phyloP scores from a whole-genome alignment of 345 rosid species.

The Ailanthus altissimus region DNA sequence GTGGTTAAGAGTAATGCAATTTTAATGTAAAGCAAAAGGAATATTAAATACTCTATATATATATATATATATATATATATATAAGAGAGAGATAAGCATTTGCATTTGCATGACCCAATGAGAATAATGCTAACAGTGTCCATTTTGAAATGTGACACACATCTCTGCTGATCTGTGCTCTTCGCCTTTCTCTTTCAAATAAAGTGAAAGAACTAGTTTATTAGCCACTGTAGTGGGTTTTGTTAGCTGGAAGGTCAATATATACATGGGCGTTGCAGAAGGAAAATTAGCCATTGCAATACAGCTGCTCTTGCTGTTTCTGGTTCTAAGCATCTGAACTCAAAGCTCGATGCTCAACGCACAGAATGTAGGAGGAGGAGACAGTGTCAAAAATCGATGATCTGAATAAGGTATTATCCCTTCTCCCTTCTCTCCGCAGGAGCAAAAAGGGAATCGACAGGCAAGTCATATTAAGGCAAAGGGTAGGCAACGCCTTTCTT shows the following conservation, averaged over 20 bases:
- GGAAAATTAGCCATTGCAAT: neutral
- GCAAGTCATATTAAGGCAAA: slow-evolving; percentile 31
- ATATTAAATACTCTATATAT: slow-evolving; percentile 14
- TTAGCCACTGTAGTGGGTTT: neutral
- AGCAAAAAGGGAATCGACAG: neutral
- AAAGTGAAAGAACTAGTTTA: slow-evolving; percentile 2
- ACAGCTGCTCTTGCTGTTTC: neutral
- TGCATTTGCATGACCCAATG: neutral
- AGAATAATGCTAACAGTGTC: slow-evolving; percentile 21
- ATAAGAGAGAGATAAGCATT: neutral
- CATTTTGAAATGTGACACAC: slow-evolving; percentile 4
- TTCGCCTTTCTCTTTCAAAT: neutral
- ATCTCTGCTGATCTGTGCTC: slow-evolving; percentile 20
- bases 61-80: no score
- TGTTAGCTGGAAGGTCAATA: slow-evolving; percentile 14
- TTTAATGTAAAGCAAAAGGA: slow-evolving; percentile 16
- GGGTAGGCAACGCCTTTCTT: slow-evolving; percentile 35
- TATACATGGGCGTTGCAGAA: neutral
- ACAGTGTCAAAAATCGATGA: neutral
- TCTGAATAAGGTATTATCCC: neutral
- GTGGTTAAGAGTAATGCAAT: neutral
- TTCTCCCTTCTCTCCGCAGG: neutral
- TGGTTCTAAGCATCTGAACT: slow-evolving; percentile 8
- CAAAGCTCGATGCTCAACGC: neutral
- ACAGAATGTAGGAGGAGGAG: slow-evolving; percentile 17